phyloP scores from a whole-genome alignment of 202 grass and related monocot genomes.

The Bolboschoenoplectus hybrid region DNA sequence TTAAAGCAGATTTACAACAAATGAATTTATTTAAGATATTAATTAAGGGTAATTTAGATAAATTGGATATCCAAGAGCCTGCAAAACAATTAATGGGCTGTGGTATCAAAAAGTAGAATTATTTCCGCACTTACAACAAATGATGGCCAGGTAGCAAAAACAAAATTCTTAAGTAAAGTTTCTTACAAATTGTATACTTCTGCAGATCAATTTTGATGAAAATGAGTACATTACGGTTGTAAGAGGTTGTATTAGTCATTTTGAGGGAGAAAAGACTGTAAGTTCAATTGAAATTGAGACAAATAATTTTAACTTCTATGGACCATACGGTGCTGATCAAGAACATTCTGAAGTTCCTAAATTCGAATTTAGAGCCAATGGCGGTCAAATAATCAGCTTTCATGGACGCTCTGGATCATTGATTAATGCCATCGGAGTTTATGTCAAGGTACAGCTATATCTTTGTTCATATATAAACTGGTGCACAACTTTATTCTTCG shows the following conservation, averaged over 20 bases:
- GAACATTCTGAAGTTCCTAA: background rate
- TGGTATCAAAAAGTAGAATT: no score
- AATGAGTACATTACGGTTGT: background rate
- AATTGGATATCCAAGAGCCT: no score
- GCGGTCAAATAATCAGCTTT: background rate
- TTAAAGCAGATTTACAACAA: no score
- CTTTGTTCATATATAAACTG: background rate
- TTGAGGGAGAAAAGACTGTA: background rate
- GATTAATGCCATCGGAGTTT: background rate
- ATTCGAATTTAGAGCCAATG: background rate
- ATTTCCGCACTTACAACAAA: no score
- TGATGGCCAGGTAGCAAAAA: background rate
- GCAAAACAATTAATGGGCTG: no score
- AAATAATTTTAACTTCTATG: background rate
- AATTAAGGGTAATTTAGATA: no score
- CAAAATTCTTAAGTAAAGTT: background rate
- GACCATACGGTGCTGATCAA: background rate
- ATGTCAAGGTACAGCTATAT: background rate
- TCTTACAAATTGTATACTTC: background rate
- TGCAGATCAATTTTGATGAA: background rate
- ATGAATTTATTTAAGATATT: no score
- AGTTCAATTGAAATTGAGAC: background rate
- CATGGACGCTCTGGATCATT: background rate
- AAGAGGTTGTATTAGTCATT: background rate
- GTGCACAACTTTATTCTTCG: background rate